phyloP scores from a whole-genome alignment of 75 land plant genomes.

The Sequoiadendron giganteum region DNA sequence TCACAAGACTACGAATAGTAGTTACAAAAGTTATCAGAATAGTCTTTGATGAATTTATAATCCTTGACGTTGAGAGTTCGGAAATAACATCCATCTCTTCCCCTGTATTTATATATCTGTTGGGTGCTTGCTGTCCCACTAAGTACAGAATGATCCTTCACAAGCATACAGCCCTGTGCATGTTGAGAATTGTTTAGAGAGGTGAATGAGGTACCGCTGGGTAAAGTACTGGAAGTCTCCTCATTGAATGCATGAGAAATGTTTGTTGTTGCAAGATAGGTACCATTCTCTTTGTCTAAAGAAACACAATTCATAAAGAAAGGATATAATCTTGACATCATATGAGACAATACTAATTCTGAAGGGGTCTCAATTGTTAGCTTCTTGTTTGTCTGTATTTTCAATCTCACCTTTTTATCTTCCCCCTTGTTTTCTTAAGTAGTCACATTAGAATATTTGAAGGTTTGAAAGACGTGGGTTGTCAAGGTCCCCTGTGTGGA shows the following conservation, averaged over 20 bases:
- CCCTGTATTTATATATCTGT: slow-evolving; percentile 39
- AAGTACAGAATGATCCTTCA: slow-evolving; percentile 36
- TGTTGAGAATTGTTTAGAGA: slow-evolving; percentile 35
- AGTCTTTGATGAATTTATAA: slow-evolving; percentile 7
- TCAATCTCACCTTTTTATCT: slow-evolving; percentile 27
- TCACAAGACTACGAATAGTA: neutral
- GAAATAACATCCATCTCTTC: slow-evolving; percentile 36
- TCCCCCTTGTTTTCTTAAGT: slow-evolving; percentile 27
- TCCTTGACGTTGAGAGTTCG: slow-evolving; percentile 6
- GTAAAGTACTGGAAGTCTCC: neutral
- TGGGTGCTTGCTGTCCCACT: slow-evolving; percentile 34
- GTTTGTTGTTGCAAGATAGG: slow-evolving; percentile 17
- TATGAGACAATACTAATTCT: neutral
- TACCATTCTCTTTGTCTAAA: slow-evolving; percentile 7
- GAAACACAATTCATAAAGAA: slow-evolving; percentile 20
- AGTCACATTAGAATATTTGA: slow-evolving; percentile 36
- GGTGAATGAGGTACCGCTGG: slow-evolving; percentile 7
- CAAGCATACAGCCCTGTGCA: slow-evolving; percentile 44
- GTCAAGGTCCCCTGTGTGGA: slow-evolving; percentile 59
- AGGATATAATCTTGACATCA: slow-evolving; percentile 23
- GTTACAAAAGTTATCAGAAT: slow-evolving; percentile 1
- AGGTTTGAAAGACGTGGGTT: slow-evolving; percentile 22
- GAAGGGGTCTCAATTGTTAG: slow-evolving; percentile 18
- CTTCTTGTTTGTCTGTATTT: slow-evolving; percentile 20
- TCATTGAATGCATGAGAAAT: slow-evolving; percentile 31